Evolutionary conservation across 352 stramenopile species (phyloP).

Genomic region (Phytophthora colocasiae): DNA sequence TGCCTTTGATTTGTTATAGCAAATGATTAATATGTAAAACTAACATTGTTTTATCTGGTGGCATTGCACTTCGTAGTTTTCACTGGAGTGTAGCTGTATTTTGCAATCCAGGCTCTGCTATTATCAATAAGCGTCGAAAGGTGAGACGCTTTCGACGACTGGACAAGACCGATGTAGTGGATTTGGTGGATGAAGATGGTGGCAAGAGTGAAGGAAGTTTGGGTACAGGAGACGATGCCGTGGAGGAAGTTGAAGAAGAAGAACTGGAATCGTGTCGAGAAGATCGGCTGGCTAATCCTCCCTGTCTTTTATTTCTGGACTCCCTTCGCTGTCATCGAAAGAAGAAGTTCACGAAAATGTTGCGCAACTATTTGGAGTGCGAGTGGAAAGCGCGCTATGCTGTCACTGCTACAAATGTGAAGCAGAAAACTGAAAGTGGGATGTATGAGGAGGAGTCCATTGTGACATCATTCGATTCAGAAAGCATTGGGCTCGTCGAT

Average conservation of each 20-base stretch:
- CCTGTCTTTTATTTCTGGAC: constrained; percentile 95
- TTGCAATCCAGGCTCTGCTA: constrained; percentile 81
- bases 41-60: neutral
- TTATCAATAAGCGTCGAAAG: constrained; percentile 59
- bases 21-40: neutral
- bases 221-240: constrained; percentile 1
- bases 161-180: constrained; percentile 33
- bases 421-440: constrained; percentile 4
- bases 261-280: constrained; percentile 48
- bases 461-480: constrained; percentile 57
- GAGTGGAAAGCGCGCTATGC: constrained; percentile 65
- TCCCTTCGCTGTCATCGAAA: constrained; percentile 95
- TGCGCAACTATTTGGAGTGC: constrained; percentile 90
- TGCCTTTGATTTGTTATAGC: neutral
- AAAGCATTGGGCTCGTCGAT: constrained; percentile 64
- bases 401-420: constrained; percentile 6
- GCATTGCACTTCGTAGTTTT: constrained; percentile 51
- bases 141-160: constrained; percentile 10
- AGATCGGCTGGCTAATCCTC: constrained; percentile 51
- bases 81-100: constrained; percentile 92
- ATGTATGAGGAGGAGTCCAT: constrained; percentile 28
- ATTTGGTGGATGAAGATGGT: constrained; percentile 40
- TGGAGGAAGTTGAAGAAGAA: constrained; percentile 56
- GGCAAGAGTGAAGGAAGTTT: constrained; percentile 1
- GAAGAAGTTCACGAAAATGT: constrained; percentile 79